Conservation (phyloP, 1,284 basidiomycete genomes). For the Sanghuangporus weigelae region DNA sequence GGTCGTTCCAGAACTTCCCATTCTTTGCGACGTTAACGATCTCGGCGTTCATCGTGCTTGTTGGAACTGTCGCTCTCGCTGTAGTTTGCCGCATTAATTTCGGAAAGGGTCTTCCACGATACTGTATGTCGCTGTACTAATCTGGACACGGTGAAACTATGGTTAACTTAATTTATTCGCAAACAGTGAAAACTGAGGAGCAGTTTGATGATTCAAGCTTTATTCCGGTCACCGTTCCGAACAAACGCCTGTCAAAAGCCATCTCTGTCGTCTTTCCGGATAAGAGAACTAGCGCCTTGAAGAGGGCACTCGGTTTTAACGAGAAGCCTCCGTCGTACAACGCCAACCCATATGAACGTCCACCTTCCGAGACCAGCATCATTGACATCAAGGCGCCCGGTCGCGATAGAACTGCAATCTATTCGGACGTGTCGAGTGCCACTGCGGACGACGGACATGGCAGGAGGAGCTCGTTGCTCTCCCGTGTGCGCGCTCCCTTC, state of each 20-base stretch:
- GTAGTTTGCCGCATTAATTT: conserved; percentile 22
- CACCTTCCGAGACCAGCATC: not conserved
- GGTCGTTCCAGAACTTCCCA: conserved; percentile 23
- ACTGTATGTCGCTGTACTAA: conserved; percentile 4
- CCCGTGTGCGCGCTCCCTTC: not conserved
- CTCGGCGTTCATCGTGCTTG: conserved; percentile 19
- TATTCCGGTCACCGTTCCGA: conserved; percentile 7
- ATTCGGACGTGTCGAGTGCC: not conserved
- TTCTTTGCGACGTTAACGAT: conserved; percentile 24
- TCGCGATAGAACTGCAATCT: not conserved
- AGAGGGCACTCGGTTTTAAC: not conserved
- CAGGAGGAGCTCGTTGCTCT: not conserved
- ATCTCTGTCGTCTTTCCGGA: conserved; percentile 14
- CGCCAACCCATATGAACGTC: not conserved
- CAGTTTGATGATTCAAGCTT: conserved; percentile 14
- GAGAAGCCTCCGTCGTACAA: not conserved
- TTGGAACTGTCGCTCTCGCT: conserved; percentile 20
- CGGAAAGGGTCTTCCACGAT: conserved; percentile 23
- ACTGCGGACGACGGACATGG: not conserved
- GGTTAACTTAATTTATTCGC: not conserved
- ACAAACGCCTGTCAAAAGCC: not conserved
- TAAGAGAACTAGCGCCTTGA: not conserved
- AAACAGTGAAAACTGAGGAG: conserved; percentile 11
- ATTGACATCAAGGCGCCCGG: conserved; percentile 6
- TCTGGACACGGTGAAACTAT: not conserved